Conservation (phyloP, 176 grass and related monocot genomes). For the Elaeis guineensis region DNA sequence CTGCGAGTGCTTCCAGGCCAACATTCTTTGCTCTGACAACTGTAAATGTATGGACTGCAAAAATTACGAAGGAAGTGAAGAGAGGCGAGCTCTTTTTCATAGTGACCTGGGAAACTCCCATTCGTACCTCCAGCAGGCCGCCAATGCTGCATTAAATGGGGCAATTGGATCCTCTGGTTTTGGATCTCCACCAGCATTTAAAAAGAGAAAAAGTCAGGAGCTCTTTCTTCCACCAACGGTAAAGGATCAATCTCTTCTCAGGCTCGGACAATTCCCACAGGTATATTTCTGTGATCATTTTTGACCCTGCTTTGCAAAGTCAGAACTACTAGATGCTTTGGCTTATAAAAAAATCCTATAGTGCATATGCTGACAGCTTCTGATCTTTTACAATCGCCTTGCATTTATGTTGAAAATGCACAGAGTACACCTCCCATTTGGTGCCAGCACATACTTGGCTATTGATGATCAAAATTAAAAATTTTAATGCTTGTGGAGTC, state of each 20-base stretch:
- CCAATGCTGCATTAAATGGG: constrained; percentile 82
- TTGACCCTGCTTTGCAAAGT: no score
- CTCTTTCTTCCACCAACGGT: constrained; percentile 37
- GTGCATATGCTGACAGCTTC: no score
- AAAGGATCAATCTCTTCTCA: constrained; percentile 41
- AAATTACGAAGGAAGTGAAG: constrained; percentile 88
- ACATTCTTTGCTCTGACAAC: constrained; percentile 96
- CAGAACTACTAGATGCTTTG: no score
- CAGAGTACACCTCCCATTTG: no score
- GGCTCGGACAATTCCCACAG: constrained; percentile 38
- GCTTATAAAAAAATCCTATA: no score
- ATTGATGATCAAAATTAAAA: no score
- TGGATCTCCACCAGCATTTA: constrained; percentile 62
- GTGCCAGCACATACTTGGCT: no score
- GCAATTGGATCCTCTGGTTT: constrained; percentile 53
- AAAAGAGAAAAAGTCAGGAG: constrained; percentile 67
- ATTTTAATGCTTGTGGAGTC: no score
- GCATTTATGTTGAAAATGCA: no score
- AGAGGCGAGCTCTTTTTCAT: constrained; percentile 58
- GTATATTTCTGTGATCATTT: constrained; percentile 22
- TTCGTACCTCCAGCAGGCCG: constrained; percentile 65
- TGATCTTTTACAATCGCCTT: no score
- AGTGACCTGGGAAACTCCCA: constrained; percentile 44
- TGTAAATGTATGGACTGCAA: constrained; percentile 99
- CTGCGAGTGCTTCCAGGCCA: constrained; percentile 96